phyloP scores from a whole-genome alignment of 2,329 filamentous ascomycete species.

The Colletotrichum theobromicola region DNA sequence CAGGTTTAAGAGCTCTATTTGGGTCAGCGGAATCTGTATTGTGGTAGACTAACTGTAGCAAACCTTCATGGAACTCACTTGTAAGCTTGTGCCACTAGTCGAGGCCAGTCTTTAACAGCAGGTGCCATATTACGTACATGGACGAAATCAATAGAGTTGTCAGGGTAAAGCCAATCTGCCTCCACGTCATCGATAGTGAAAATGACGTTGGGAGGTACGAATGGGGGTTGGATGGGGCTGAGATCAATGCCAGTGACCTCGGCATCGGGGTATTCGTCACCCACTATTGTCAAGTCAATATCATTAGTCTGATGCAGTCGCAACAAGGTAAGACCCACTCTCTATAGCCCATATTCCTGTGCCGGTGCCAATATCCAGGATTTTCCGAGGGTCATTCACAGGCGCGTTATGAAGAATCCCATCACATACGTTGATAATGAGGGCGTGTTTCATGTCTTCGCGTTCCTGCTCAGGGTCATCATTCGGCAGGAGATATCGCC shows the following conservation, averaged over 20 bases:
- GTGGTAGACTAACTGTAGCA: background rate
- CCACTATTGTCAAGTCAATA: conserved; percentile 41
- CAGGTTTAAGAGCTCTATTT: conserved; percentile 31
- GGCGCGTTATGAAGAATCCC: conserved; percentile 38
- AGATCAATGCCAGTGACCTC: conserved; percentile 28
- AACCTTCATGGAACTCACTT: background rate
- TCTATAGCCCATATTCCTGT: conserved; percentile 66
- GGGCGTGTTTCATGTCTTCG: conserved; percentile 58
- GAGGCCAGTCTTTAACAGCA: no score
- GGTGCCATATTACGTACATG: no score
- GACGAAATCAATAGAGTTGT: no score
- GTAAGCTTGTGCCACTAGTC: no score
- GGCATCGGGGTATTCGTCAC: conserved; percentile 62
- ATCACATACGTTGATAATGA: conserved; percentile 37
- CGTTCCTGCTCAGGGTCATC: conserved; percentile 56
- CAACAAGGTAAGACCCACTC: conserved; percentile 32
- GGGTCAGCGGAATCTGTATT: no score
- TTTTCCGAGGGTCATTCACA: conserved; percentile 45
- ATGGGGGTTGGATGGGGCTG: conserved; percentile 27
- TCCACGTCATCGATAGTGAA: conserved; percentile 50
- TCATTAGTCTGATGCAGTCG: background rate
- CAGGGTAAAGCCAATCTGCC: conserved; percentile 18
- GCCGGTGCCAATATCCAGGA: conserved; percentile 62
- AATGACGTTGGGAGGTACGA: conserved; percentile 26
- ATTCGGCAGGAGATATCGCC: conserved; percentile 30